These are phyloP conservation scores for Pyricularia grisea DNA, from an alignment of 2,329 filamentous ascomycete species.

Conservation along the genomic window DNA sequence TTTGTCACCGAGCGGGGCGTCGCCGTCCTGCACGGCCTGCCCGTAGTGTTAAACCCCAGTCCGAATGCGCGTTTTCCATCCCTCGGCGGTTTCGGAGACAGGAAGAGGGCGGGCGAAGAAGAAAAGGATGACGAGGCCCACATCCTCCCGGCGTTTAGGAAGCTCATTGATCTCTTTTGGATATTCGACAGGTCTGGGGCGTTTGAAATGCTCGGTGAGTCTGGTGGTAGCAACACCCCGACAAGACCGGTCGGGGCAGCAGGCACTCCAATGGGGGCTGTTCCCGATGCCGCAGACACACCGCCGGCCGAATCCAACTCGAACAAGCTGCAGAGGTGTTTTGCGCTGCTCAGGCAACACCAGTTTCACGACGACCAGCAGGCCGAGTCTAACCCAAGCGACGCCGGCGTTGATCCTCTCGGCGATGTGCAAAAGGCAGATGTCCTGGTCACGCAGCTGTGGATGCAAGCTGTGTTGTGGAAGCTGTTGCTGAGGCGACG, in stretches of 20 bases:
- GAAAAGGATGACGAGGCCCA: conserved; percentile 28
- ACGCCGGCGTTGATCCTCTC: conserved; percentile 12
- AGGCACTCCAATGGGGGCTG: not conserved
- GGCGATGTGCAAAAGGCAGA: conserved; percentile 40
- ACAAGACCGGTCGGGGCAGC: not conserved
- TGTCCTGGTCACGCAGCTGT: conserved; percentile 37
- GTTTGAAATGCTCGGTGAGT: conserved; percentile 29
- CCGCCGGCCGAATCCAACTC: not conserved
- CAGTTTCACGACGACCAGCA: conserved; percentile 27
- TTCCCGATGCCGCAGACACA: not conserved
- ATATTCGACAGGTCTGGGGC: conserved; percentile 38
- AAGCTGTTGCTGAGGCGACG: conserved; percentile 24
- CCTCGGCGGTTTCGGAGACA: conserved; percentile 11
- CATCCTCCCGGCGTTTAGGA: conserved; percentile 37
- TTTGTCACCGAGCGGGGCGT: conserved; percentile 41
- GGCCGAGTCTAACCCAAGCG: not conserved
- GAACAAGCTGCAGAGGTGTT: not conserved
- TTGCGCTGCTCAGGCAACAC: conserved; percentile 18
- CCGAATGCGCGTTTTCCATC: conserved; percentile 25
- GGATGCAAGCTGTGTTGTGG: conserved; percentile 41
- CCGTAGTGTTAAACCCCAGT: conserved; percentile 28
- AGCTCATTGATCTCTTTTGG: conserved; percentile 38
- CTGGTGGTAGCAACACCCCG: not conserved
- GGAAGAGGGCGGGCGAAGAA: conserved; percentile 4
- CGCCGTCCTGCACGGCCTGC: conserved; percentile 38